These are phyloP conservation scores for Truncatella angustata DNA, from an alignment of 2,329 filamentous ascomycete species.

Conservation along the genomic window DNA sequence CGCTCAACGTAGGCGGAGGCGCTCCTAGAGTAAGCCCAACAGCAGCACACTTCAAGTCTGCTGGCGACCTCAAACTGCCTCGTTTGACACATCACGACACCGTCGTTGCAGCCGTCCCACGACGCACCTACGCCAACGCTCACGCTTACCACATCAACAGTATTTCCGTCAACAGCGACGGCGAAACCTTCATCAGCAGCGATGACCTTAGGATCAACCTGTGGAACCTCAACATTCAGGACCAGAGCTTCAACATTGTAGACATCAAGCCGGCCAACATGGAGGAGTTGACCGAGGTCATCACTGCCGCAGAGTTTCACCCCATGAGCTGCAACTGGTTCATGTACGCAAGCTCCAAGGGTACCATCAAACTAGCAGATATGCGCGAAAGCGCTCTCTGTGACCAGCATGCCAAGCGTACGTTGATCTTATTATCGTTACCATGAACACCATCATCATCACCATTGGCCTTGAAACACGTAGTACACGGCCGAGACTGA, in stretches of 20 bases:
- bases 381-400: constrained; percentile 97
- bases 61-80: constrained; percentile 85
- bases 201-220: constrained; percentile 97
- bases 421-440: constrained; percentile 30
- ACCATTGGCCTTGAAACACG: too few species aligned
- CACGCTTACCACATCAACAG: constrained; percentile 99
- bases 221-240: constrained; percentile 99
- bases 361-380: constrained; percentile 96
- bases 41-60: constrained; percentile 72
- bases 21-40: constrained; percentile 66
- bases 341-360: constrained; percentile 99
- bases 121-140: constrained; percentile 95
- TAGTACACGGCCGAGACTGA: neutral
- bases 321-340: constrained; percentile 98
- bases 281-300: constrained; percentile 98
- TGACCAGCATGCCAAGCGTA: constrained; percentile 93
- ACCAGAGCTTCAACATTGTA: constrained; percentile 99
- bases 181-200: constrained; percentile 98
- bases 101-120: constrained; percentile 92
- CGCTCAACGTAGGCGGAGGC: constrained; percentile 70
- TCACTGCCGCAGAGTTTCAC: constrained; percentile 97
- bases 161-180: constrained; percentile 99
- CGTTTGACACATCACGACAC: constrained; percentile 98
- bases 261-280: constrained; percentile 99
- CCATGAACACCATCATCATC: too few species aligned